Percentiles rank a stretch among this genome's conserved stretches.
Conservation (phyloP, 2,329 filamentous ascomycete species). For the Sporothrix sp. region DNA sequence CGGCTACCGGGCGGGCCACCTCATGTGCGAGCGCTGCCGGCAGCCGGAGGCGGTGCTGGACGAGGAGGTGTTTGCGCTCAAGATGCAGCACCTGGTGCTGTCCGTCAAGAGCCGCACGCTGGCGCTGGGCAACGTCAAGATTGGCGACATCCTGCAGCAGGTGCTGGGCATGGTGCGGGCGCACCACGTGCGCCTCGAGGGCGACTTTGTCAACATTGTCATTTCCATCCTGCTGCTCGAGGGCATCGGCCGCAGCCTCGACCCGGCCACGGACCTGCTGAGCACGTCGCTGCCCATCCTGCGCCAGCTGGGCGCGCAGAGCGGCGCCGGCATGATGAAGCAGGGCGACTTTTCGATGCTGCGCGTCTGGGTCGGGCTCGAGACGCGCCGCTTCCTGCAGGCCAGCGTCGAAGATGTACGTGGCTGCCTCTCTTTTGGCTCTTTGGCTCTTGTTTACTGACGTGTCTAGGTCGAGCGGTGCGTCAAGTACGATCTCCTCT, state of each 20-base stretch:
- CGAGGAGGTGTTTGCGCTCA: conserved; percentile 80
- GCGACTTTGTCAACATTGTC: conserved; percentile 97
- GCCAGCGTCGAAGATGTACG: conserved; percentile 81
- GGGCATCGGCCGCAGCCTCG: conserved; percentile 79
- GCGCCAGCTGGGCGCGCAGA: conserved; percentile 72
- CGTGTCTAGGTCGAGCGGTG: too few species aligned
- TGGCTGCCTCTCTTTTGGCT: too few species aligned
- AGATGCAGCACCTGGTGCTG: conserved; percentile 93
- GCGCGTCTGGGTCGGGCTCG: conserved; percentile 82
- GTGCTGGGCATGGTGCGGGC: conserved; percentile 83
- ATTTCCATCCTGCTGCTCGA: conserved; percentile 89
- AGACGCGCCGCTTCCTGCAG: conserved; percentile 80
- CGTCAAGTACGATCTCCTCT: conserved; percentile 82
- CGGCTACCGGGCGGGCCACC: conserved; percentile 83
- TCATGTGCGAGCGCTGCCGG: conserved; percentile 93
- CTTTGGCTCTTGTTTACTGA: too few species aligned
- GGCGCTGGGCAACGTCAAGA: conserved; percentile 87
- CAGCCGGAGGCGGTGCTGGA: conserved; percentile 87
- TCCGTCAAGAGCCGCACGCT: conserved; percentile 85
- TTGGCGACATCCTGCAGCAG: conserved; percentile 86
- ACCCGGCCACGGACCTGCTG: conserved; percentile 81
- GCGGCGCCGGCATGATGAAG: conserved; percentile 59
- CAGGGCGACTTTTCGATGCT: conserved; percentile 75
- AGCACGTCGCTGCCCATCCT: conserved; percentile 80
- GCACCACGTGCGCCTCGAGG: conserved; percentile 90